Conservation (phyloP, 345 rosid genomes). For the Eucalyptus curtisii region DNA sequence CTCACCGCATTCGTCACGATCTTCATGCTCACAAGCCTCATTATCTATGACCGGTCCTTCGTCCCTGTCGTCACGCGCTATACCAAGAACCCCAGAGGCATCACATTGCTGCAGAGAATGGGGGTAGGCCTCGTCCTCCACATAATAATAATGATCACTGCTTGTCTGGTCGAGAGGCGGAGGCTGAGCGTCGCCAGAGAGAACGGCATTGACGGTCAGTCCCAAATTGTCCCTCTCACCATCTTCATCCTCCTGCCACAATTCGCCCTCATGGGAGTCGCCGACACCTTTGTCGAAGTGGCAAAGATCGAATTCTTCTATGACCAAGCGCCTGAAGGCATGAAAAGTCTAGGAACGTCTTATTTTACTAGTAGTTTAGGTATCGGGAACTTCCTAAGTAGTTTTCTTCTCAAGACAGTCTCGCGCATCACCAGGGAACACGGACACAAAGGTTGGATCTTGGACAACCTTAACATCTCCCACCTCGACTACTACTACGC, state of each 20-base stretch:
- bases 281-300: slow-evolving; percentile 58
- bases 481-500: slow-evolving; percentile 57
- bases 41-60: slow-evolving; percentile 39
- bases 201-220: slow-evolving; percentile 2
- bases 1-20: slow-evolving; percentile 55
- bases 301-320: slow-evolving; percentile 88
- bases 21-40: slow-evolving; percentile 49
- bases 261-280: slow-evolving; percentile 58
- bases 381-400: slow-evolving; percentile 56
- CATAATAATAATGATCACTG: slow-evolving; percentile 33
- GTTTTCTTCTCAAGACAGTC: slow-evolving; percentile 41
- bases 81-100: slow-evolving; percentile 65
- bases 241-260: slow-evolving; percentile 69
- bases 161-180: slow-evolving; percentile 46
- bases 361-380: slow-evolving; percentile 52
- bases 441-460: slow-evolving; percentile 53
- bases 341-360: slow-evolving; percentile 81
- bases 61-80: slow-evolving; percentile 26
- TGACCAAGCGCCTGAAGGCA: slow-evolving; percentile 74
- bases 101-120: slow-evolving; percentile 74
- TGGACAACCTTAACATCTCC: slow-evolving; percentile 62
- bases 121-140: slow-evolving; percentile 56
- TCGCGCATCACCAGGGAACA: slow-evolving; percentile 29
- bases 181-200: slow-evolving; percentile 41
- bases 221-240: slow-evolving; percentile 36